Conservation (phyloP, 1,284 basidiomycete genomes). For the Cryptococcus sp. region DNA sequence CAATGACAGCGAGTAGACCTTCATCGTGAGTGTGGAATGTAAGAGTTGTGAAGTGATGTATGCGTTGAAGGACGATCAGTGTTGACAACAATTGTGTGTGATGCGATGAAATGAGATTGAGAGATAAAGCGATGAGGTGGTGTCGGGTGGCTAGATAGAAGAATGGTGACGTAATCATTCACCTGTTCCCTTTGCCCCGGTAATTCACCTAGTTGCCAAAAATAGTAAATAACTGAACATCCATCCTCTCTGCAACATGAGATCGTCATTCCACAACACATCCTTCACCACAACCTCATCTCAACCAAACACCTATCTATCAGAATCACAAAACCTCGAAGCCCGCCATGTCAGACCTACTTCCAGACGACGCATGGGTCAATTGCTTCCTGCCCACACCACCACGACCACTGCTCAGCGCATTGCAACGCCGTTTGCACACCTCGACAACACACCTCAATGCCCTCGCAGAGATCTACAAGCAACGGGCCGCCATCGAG, state of each 20-base stretch:
- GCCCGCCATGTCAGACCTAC: conserved; percentile 34
- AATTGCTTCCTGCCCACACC: conserved; percentile 39
- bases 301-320: not conserved
- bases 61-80: not conserved
- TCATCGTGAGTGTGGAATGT: conserved; percentile 45
- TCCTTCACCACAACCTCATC: not conserved
- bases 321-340: not conserved
- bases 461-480: conserved; percentile 55
- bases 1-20: conserved; percentile 58
- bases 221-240: too few relatives aligned
- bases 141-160: not conserved
- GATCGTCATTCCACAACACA: not conserved
- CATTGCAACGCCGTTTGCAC: conserved; percentile 41
- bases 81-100: not conserved
- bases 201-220: too few relatives aligned
- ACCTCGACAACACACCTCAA: conserved; percentile 47
- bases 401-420: conserved; percentile 37
- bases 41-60: not conserved
- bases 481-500: conserved; percentile 56
- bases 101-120: not conserved
- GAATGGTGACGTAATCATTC: too few relatives aligned
- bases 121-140: not conserved
- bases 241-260: not conserved
- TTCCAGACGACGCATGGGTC: conserved; percentile 48
- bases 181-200: too few relatives aligned